Base-by-base conservation (phyloP, 1,284 basidiomycete genomes). In the Ceratorhiza oryzae-sativae region DNA sequence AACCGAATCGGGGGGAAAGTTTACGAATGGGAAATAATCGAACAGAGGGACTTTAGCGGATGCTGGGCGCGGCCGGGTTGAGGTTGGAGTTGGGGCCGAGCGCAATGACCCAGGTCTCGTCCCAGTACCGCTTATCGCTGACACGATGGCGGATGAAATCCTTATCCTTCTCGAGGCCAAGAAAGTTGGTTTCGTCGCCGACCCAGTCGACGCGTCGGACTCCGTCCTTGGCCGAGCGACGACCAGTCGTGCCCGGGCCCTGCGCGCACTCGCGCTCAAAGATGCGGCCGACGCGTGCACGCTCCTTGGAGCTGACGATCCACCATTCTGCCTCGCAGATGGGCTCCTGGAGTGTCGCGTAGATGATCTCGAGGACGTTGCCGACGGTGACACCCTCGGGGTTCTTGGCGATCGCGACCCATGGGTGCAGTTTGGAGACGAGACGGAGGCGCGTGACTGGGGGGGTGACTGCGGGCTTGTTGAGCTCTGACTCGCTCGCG, bases 251-350 rank as follows among this genome's bases (percentile, higher is more conserved):
- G 25, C 48, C 71, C 42, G 42, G 42, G 4, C 58, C 67, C 27
- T 70, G 58, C 23, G 63, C 45, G 48, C 71, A 74, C 27, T 72
- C 68, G 1, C 42, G 59, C 49, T 72, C 55, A 48, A 71, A 74
- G 3, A 72, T 72, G 5, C 65, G 71, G 27, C 53, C 56, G 34
- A 62, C 58, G 18, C 71, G 65, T 5, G 72, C 65, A 20, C 73
- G 53, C 65, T 72, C 65, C 45, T 72, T 67, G 55, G 60, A 63
- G 25, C 32, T 58, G 9, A 72, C 73, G 45, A 74, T 74, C 73
- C 73, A 74, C 73, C 73, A 72, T 39, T 74, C 73, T 6, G 71
- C 63, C 41, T 70, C 71, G 18, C 62, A 72, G n/a, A 74, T 42
- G n/a, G 73, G 56, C 20, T 72, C 45, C 39, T 74, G 73, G 10